Evolutionary conservation across 2,329 filamentous ascomycete species (phyloP).

Genomic region (Neonectria sp.): DNA sequence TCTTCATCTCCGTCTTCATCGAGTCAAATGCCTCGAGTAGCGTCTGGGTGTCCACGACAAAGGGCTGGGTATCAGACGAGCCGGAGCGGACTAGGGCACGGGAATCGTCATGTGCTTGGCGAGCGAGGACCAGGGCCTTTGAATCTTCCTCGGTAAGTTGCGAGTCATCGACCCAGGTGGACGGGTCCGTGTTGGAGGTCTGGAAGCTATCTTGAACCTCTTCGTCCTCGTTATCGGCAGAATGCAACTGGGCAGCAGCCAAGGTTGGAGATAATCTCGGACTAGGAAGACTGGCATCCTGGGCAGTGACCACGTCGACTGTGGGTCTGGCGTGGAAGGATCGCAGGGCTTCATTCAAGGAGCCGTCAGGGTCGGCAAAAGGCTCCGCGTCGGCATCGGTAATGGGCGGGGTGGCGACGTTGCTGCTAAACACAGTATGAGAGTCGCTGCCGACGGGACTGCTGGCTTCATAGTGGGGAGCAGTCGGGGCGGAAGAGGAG

Average conservation of each 20-base stretch:
- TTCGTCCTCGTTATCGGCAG: constrained; percentile 62
- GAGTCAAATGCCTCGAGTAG: constrained; percentile 93
- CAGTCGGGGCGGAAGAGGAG: constrained; percentile 55
- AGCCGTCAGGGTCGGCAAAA: constrained; percentile 66
- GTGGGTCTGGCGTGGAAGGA: constrained; percentile 65
- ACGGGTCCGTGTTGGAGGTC: constrained; percentile 49
- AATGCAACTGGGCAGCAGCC: constrained; percentile 74
- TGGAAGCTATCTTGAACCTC: constrained; percentile 53
- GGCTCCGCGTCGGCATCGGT: constrained; percentile 80
- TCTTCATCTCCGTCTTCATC: constrained; percentile 92
- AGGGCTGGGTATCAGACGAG: constrained; percentile 38
- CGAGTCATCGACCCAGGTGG: constrained; percentile 58
- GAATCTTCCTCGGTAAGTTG: constrained; percentile 55
- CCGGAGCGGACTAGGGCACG: constrained; percentile 47
- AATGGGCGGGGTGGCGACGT: constrained; percentile 81
- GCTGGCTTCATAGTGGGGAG: constrained; percentile 59
- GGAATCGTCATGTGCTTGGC: constrained; percentile 41
- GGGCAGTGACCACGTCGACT: constrained; percentile 80
- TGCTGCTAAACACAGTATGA: constrained; percentile 73
- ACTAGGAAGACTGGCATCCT: constrained; percentile 94
- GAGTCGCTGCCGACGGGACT: constrained; percentile 70
- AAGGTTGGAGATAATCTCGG: constrained; percentile 94
- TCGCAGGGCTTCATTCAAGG: constrained; percentile 62
- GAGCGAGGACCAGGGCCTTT: constrained; percentile 46
- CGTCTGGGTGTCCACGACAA: constrained; percentile 84